phyloP scores from a whole-genome alignment of 306 rosid species.

The Acacia melanoxylon region DNA sequence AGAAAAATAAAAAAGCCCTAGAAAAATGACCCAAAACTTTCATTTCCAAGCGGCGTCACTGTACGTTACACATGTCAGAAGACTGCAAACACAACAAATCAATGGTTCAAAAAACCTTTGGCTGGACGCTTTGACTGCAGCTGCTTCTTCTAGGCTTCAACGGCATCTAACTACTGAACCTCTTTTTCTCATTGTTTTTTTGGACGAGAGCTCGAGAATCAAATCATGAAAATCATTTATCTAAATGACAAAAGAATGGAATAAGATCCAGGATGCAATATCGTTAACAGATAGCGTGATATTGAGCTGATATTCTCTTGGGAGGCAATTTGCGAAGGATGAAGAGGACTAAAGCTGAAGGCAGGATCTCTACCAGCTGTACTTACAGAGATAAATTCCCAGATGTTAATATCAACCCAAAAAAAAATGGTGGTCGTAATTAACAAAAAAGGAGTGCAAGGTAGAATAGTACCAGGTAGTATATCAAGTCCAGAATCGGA shows the following conservation, averaged over 20 bases:
- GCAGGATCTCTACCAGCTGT: constrained; percentile 78
- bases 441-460: constrained; percentile 13
- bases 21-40: constrained; percentile 16
- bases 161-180: constrained; percentile 22
- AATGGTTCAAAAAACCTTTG: constrained; percentile 32
- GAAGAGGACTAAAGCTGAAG: constrained; percentile 78
- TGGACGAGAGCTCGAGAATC: neutral
- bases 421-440: neutral
- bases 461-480: constrained; percentile 67
- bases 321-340: constrained; percentile 83
- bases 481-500: constrained; percentile 63
- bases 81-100: constrained; percentile 25
- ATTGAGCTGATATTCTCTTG: constrained; percentile 74
- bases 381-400: constrained; percentile 18
- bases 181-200: neutral
- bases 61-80: constrained; percentile 35
- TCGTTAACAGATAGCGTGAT: constrained; percentile 64
- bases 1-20: neutral
- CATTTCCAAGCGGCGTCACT: constrained; percentile 37
- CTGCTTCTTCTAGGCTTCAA: constrained; percentile 19
- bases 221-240: constrained; percentile 20
- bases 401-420: neutral
- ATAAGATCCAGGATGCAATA: constrained; percentile 23
- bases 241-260: constrained; percentile 27
- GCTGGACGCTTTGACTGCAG: constrained; percentile 28